These are phyloP conservation scores for Arthrobotrys iridis DNA, from an alignment of 2,329 filamentous ascomycete species.

Conservation along the genomic window DNA sequence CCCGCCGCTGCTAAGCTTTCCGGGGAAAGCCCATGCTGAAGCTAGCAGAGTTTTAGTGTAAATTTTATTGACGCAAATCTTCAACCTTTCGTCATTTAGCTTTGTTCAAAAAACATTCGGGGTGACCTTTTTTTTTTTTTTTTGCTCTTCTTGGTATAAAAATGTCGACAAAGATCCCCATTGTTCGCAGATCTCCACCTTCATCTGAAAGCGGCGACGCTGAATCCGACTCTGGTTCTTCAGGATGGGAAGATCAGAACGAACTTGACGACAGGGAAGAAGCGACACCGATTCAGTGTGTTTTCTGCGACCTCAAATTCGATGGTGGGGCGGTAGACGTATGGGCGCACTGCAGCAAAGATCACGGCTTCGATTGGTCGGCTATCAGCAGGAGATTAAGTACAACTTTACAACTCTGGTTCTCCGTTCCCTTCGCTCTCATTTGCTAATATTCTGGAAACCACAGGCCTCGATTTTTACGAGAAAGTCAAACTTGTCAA, in stretches of 20 bases:
- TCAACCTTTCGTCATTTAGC: not conserved
- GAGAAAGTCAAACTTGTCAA: constrained; percentile 65
- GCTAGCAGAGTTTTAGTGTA: constrained; percentile 24
- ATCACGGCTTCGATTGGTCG: constrained; percentile 63
- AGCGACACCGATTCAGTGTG: constrained; percentile 61
- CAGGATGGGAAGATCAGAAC: constrained; percentile 63
- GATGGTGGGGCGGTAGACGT: constrained; percentile 59
- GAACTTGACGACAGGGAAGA: constrained; percentile 61
- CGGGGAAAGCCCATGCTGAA: not conserved
- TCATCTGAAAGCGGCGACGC: constrained; percentile 12
- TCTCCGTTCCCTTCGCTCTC: not conserved
- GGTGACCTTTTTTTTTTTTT: not conserved
- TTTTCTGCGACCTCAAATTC: constrained; percentile 62
- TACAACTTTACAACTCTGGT: constrained; percentile 56
- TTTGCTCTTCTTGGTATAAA: not conserved
- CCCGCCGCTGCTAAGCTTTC: constrained; percentile 16
- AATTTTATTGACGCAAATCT: not conserved
- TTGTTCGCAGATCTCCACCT: constrained; percentile 18
- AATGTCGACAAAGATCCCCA: constrained; percentile 22
- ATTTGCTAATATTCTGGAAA: not conserved
- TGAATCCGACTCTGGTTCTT: constrained; percentile 47
- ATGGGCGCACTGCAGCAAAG: constrained; percentile 61
- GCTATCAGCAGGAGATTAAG: constrained; percentile 60
- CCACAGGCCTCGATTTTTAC: constrained; percentile 63
- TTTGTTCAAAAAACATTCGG: constrained; percentile 1